phyloP scores from a whole-genome alignment of 192 early-diverging fungal species.

The Martensiomyces pterosporus region DNA sequence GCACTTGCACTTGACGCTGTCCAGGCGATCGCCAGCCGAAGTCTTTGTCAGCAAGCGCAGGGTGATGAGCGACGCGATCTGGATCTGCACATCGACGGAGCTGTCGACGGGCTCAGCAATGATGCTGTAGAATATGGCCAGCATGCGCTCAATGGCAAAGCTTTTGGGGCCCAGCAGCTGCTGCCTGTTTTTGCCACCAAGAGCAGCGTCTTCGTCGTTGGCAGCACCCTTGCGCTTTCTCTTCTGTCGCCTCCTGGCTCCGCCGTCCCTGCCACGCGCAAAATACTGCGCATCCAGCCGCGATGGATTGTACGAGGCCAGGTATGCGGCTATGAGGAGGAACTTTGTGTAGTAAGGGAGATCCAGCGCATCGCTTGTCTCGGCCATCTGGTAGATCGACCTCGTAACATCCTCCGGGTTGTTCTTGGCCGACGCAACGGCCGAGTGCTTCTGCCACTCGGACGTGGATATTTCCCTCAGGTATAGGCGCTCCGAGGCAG shows the following conservation, averaged over 20 bases:
- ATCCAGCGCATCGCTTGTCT: slow-evolving; percentile 54
- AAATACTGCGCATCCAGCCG: slow-evolving; percentile 84
- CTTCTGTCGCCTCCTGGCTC: slow-evolving; percentile 15
- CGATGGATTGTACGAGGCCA: slow-evolving; percentile 93
- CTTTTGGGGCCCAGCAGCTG: slow-evolving; percentile 87
- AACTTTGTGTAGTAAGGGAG: slow-evolving; percentile 89
- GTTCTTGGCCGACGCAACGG: slow-evolving; percentile 33
- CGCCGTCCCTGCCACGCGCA: slow-evolving; percentile 53
- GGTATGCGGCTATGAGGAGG: slow-evolving; percentile 80
- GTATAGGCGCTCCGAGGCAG: slow-evolving; percentile 81
- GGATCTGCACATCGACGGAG: slow-evolving; percentile 60
- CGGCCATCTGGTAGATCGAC: slow-evolving; percentile 46
- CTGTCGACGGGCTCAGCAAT: slow-evolving; percentile 67
- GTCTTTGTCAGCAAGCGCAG: slow-evolving; percentile 72
- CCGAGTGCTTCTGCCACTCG: slow-evolving; percentile 65
- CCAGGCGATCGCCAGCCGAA: slow-evolving; percentile 68
- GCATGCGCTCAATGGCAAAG: slow-evolving; percentile 94
- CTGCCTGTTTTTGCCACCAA: slow-evolving; percentile 60
- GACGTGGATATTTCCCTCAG: slow-evolving; percentile 85
- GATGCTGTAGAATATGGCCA: slow-evolving; percentile 94
- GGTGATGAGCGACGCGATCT: slow-evolving; percentile 82
- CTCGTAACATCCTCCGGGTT: slow-evolving; percentile 38
- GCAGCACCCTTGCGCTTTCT: slow-evolving; percentile 43
- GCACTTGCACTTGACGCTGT: slow-evolving; percentile 83
- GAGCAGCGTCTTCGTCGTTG: slow-evolving; percentile 45